Percentiles rank a stretch among this genome's conserved stretches.
These are phyloP conservation scores for Albugo candida DNA, from an alignment of 352 stramenopile species.

Conservation along the genomic window DNA sequence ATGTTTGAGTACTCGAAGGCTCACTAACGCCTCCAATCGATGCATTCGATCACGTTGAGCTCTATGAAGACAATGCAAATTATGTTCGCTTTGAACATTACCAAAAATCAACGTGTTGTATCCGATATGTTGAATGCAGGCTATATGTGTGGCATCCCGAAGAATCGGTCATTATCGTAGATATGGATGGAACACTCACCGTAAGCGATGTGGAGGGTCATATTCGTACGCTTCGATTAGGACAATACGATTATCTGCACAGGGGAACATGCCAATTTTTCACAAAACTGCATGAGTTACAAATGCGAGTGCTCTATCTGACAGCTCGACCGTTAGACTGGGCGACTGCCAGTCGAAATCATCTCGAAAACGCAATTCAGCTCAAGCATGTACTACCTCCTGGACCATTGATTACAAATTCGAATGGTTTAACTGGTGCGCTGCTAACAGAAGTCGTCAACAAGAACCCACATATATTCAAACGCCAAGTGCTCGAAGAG, in stretches of 20 bases:
- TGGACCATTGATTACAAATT: conserved; percentile 65
- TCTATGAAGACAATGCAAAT: conserved; percentile 40
- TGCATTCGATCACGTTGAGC: conserved; percentile 29
- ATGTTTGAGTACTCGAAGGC: conserved; percentile 6
- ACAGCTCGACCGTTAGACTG: conserved; percentile 64
- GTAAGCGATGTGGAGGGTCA: conserved; percentile 74
- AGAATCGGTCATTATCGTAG: conserved; percentile 57
- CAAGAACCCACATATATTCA: conserved; percentile 72
- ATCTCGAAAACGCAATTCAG: conserved; percentile 59
- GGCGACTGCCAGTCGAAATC: conserved; percentile 40
- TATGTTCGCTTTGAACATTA: conserved; percentile 64
- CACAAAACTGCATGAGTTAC: conserved; percentile 50
- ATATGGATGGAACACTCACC: conserved; percentile 67
- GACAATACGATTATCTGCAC: conserved; percentile 72
- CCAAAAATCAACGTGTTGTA: conserved; percentile 39
- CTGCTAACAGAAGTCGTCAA: conserved; percentile 73
- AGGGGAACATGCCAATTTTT: conserved; percentile 61
- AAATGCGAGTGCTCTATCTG: conserved; percentile 60
- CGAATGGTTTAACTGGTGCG: conserved; percentile 48
- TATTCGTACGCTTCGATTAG: conserved; percentile 62
- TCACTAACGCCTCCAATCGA: conserved; percentile 30
- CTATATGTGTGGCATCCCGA: conserved; percentile 62
- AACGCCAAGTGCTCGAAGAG: conserved; percentile 62
- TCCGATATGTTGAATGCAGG: conserved; percentile 50
- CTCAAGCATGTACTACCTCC: conserved; percentile 30